Conservation (phyloP, 2,329 filamentous ascomycete species). For the Lachnellula subtilissima region DNA sequence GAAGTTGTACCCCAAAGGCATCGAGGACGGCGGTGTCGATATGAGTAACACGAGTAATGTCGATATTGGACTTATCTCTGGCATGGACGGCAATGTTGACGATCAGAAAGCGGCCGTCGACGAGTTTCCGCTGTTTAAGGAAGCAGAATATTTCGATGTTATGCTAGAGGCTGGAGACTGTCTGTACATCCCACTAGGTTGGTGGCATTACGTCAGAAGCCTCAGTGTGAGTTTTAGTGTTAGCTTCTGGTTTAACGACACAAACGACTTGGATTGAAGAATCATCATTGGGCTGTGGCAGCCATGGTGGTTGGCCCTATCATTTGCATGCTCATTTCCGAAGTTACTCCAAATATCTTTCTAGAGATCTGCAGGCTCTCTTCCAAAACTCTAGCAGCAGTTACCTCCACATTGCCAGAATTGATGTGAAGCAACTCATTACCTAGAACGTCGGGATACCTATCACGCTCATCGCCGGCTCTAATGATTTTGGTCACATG, state of each 20-base stretch:
- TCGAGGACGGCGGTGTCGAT: conserved; percentile 65
- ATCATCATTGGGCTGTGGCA: no score
- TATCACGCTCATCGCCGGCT: no score
- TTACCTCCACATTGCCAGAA: no score
- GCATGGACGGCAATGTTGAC: conserved; percentile 43
- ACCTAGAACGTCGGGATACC: no score
- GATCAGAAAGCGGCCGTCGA: conserved; percentile 13
- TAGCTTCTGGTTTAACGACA: conserved; percentile 85
- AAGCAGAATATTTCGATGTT: conserved; percentile 54
- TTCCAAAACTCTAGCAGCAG: no score
- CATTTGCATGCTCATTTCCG: no score
- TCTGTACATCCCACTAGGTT: conserved; percentile 85
- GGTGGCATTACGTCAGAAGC: conserved; percentile 96
- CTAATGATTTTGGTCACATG: no score
- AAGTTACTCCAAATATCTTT: no score
- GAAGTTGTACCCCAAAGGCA: conserved; percentile 55
- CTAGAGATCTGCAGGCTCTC: no score
- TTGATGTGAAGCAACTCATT: no score
- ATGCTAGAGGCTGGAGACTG: conserved; percentile 77
- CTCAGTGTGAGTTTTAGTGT: conserved; percentile 87
- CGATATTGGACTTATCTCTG: conserved; percentile 68
- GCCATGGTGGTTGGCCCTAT: no score
- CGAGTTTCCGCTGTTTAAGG: conserved; percentile 20
- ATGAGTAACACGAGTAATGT: conserved; percentile 87
- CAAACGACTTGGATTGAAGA: no score